phyloP scores from a whole-genome alignment of 768 basidiomycete species.

The Clathrus columnatus region DNA sequence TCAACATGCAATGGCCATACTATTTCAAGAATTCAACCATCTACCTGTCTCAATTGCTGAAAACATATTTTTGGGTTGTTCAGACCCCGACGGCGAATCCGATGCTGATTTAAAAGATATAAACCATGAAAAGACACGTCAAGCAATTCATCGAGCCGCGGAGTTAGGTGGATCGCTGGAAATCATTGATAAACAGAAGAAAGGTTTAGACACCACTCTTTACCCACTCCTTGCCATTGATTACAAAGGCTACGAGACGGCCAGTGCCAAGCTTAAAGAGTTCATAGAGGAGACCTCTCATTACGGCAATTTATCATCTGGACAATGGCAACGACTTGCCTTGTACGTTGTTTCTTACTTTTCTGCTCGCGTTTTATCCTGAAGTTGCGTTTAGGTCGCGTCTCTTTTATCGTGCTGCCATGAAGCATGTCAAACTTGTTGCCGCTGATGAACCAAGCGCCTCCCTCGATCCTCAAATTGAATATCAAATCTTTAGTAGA shows the following conservation, averaged over 20 bases:
- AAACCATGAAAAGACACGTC: no score
- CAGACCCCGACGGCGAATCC: slow-evolving; percentile 12
- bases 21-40: slow-evolving; percentile 32
- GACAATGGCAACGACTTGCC: slow-evolving; percentile 24
- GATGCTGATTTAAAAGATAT: no score
- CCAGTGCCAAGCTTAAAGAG: slow-evolving; percentile 14
- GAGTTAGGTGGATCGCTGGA: slow-evolving; percentile 29
- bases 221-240: slow-evolving; percentile 19
- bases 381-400: slow-evolving; percentile 18
- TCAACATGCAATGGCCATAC: slow-evolving; percentile 31
- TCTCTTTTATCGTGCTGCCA: slow-evolving; percentile 33
- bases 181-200: slow-evolving; percentile 28
- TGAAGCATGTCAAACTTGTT: slow-evolving; percentile 34
- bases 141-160: not conserved
- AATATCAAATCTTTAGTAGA: slow-evolving; percentile 22
- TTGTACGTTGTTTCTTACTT: not conserved
- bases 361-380: slow-evolving; percentile 14
- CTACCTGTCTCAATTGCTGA: slow-evolving; percentile 32
- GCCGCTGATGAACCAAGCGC: slow-evolving; percentile 53
- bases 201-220: slow-evolving; percentile 32
- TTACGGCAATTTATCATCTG: slow-evolving; percentile 21
- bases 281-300: slow-evolving; percentile 18
- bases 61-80: slow-evolving; percentile 31
- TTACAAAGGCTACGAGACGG: slow-evolving; percentile 21
- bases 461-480: slow-evolving; percentile 44